phyloP scores from a whole-genome alignment of 1,284 basidiomycete species.

The Phylloporus sp. region DNA sequence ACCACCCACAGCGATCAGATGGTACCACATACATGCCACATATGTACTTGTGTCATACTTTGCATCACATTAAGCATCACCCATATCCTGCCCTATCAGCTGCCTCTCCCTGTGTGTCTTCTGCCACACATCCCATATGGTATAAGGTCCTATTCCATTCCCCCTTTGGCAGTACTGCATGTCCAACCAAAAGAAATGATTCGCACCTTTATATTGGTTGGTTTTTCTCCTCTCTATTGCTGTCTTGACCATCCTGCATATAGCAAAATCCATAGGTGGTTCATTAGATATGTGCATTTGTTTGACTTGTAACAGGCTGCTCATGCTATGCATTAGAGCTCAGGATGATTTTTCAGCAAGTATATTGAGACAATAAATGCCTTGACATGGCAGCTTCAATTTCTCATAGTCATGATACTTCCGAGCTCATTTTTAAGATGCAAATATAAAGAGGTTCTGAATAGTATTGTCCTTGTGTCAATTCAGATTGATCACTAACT shows the following conservation, averaged over 20 bases:
- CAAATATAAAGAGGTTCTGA: too few relatives aligned
- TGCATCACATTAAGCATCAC: conserved; percentile 34
- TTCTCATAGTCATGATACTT: too few relatives aligned
- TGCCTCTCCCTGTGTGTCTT: conserved; percentile 4
- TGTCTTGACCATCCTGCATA: neutral
- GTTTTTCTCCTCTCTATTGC: conserved; percentile 23
- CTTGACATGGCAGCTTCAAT: too few relatives aligned
- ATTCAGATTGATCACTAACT: too few relatives aligned
- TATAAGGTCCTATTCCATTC: conserved; percentile 22
- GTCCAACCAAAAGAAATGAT: conserved; percentile 35
- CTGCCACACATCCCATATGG: conserved; percentile 33
- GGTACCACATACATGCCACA: conserved; percentile 28
- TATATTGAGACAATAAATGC: too few relatives aligned
- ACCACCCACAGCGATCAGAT: conserved; percentile 19
- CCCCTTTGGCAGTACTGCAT: conserved; percentile 13
- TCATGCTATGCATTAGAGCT: too few relatives aligned
- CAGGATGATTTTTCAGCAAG: too few relatives aligned
- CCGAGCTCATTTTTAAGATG: too few relatives aligned
- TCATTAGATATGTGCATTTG: too few relatives aligned
- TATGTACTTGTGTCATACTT: conserved; percentile 38
- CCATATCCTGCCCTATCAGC: conserved; percentile 13
- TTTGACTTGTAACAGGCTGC: too few relatives aligned
- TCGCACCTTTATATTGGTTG: conserved; percentile 37
- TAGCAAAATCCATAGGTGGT: conserved; percentile 61
- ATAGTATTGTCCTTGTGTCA: too few relatives aligned